Conservation (phyloP, 164 flowering plant genomes). For the Amborella trichopoda region DNA sequence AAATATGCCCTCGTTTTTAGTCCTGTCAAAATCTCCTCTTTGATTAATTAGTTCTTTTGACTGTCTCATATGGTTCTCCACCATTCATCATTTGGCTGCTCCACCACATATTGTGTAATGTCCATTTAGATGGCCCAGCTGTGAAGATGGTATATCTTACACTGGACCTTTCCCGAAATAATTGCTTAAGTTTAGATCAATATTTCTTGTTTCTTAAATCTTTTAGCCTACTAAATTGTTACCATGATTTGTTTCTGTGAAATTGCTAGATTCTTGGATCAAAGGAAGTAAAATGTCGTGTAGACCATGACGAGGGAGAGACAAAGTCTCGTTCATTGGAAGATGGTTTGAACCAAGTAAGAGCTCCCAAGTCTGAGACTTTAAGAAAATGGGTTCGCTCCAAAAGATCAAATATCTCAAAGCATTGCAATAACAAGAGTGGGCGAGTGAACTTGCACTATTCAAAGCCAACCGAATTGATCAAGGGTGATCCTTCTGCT, state of each 20-base stretch:
- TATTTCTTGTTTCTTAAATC: neutral
- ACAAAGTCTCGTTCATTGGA: slow-evolving; percentile 9
- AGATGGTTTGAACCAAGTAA: slow-evolving; percentile 17
- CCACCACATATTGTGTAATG: no score
- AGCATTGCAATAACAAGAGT: slow-evolving; percentile 21
- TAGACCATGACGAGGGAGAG: slow-evolving; percentile 16
- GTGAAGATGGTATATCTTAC: no score
- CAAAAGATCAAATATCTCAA: slow-evolving; percentile 31
- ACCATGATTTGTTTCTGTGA: neutral
- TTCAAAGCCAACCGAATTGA: neutral
- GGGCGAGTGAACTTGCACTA: neutral
- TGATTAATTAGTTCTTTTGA: no score
- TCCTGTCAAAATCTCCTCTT: no score
- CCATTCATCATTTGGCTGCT: no score
- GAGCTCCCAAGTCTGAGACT: slow-evolving; percentile 22
- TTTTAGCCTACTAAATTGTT: neutral
- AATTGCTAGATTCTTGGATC: slow-evolving; percentile 22
- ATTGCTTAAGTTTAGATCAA: no score
- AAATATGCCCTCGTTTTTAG: no score
- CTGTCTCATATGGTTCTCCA: no score
- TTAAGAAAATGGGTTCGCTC: slow-evolving; percentile 46
- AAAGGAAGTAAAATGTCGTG: slow-evolving; percentile 11
- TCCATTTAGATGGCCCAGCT: no score
- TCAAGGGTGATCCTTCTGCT: neutral
- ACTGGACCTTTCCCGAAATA: no score